Evolutionary conservation across 768 basidiomycete species (phyloP), one percentile per base, ranked within the genome.

Genomic region (Leucosporidium scottii): DNA sequence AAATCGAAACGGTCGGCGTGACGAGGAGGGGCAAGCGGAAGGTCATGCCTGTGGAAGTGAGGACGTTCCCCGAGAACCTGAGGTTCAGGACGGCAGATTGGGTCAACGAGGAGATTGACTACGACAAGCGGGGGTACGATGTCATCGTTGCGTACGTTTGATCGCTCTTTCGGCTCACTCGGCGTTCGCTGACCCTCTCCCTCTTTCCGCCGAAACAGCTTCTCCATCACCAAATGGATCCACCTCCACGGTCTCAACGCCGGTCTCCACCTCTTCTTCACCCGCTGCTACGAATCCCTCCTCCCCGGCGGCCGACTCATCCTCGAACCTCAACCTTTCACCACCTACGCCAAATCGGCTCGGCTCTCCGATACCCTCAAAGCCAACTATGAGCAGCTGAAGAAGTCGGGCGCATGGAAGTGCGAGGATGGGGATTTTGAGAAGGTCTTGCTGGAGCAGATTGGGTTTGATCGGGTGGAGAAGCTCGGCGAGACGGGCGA

Each of bases 181-280:
- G 39, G 39, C 39, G 39, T 15, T 44, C 10, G 39, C 39, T 44
- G 8, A 44, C 3, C 39, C 31, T 53, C 21, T 23, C 60, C 44
- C 21, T 55, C 28, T 39, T 55, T n/a, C 39, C 28, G 2, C 28
- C 39, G 4, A 34, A 34, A 34, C 75, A 92, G 90, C 1, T 85
- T 94, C 72, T 93, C 91, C 0, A 79, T 93, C 54, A 85, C 91
- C 0, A 94, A 93, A 78, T 94, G 92, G 92, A 90, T 93, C 36
- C 92, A 94, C 77, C 80, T 94, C 15, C 86, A 92, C 71, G 81
- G 81, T 17, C 87, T 88, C 15, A 92, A 96, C 74, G 83, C 83
- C 1, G 91, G 85, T 0, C 73, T 94, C n/a, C 71, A 77, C 47
- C 66, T 70, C 0, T 90, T 93, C 77, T 93, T 94, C 74, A 78